Percentiles rank a stretch among this genome's conserved stretches.
These are phyloP conservation scores for Pichia terricola DNA, from an alignment of 1,139 yeast species.

Conservation along the genomic window DNA sequence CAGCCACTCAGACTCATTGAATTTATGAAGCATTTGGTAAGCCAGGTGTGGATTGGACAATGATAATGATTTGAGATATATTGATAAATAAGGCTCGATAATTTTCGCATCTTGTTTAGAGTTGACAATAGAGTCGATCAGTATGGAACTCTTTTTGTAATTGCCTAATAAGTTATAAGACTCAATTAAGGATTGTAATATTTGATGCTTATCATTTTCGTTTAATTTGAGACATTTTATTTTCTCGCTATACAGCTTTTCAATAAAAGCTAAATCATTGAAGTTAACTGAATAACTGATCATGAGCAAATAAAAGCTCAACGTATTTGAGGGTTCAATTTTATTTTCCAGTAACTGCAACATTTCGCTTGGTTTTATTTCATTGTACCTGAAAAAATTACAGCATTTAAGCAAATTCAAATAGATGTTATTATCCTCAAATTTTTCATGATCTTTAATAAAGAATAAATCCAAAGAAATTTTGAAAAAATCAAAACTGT, in stretches of 20 bases:
- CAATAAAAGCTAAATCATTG: slow-evolving; percentile 16
- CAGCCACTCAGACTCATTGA: slow-evolving; percentile 22
- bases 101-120: slow-evolving; percentile 7
- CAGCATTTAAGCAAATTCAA: slow-evolving; percentile 18
- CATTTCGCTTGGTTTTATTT: slow-evolving; percentile 10
- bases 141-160: slow-evolving; percentile 40
- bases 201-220: slow-evolving; percentile 29
- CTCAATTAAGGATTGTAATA: slow-evolving; percentile 43
- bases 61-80: slow-evolving; percentile 20
- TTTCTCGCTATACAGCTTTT: slow-evolving; percentile 16
- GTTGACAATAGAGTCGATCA: slow-evolving; percentile 34
- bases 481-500: slow-evolving; percentile 50
- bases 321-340: slow-evolving; percentile 4
- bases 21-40: slow-evolving; percentile 17
- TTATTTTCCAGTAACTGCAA: slow-evolving; percentile 12
- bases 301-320: slow-evolving; percentile 17
- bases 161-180: slow-evolving; percentile 43
- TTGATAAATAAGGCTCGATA: slow-evolving; percentile 14
- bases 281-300: slow-evolving; percentile 18
- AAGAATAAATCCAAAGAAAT: slow-evolving; percentile 54
- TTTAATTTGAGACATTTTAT: slow-evolving; percentile 4
- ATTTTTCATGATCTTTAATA: slow-evolving; percentile 29
- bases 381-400: slow-evolving; percentile 16
- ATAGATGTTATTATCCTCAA: slow-evolving; percentile 14
- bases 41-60: slow-evolving; percentile 16